Conservation (phyloP, 2,329 filamentous ascomycete species). For the Fusarium mundagurra region DNA sequence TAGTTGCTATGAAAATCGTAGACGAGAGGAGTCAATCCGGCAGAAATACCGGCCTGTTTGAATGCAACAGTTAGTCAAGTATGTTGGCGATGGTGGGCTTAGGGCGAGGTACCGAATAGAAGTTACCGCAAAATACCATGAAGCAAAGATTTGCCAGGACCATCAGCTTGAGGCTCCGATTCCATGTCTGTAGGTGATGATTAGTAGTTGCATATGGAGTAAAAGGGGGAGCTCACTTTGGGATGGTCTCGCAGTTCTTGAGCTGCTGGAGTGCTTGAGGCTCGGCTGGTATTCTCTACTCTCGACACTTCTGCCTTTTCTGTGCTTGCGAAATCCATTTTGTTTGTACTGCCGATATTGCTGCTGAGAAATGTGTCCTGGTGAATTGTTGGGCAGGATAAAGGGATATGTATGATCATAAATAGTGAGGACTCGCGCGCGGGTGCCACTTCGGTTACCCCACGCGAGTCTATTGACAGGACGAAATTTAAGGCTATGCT, state of each 20-base stretch:
- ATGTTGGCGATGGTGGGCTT: accelerated
- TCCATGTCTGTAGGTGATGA: background rate
- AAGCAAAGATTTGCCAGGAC: background rate
- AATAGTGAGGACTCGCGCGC: background rate
- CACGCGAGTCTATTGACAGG: background rate
- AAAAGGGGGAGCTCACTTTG: background rate
- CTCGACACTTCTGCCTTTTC: background rate
- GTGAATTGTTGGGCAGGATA: background rate
- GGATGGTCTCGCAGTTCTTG: background rate
- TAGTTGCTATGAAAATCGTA: background rate
- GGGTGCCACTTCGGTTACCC: background rate
- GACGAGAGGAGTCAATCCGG: background rate
- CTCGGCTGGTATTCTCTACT: background rate
- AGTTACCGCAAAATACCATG: background rate
- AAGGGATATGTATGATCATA: background rate
- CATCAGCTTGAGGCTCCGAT: background rate
- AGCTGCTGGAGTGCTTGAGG: background rate
- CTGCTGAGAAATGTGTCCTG: accelerated
- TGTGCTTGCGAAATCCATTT: background rate
- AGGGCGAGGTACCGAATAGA: background rate
- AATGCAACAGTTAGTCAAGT: background rate
- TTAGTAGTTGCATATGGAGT: background rate
- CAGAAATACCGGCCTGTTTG: background rate
- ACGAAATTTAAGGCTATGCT: background rate
- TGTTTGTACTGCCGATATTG: background rate